Percentiles rank a stretch among this genome's conserved stretches.
These are phyloP conservation scores for Aspergillus steynii DNA, from an alignment of 495 filamentous ascomycete species.

Conservation along the genomic window DNA sequence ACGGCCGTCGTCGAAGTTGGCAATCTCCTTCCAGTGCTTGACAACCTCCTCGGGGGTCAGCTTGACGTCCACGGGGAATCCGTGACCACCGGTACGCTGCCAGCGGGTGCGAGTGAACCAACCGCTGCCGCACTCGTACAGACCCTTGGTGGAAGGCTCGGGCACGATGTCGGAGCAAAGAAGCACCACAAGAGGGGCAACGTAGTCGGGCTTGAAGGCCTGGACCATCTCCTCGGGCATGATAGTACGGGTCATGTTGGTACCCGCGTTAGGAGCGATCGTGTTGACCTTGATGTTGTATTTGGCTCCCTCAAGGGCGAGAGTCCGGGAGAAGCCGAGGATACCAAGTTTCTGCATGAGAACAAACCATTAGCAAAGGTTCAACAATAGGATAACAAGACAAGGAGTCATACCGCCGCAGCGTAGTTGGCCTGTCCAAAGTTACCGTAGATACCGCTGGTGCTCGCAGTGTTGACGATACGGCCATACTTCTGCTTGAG, in stretches of 20 bases:
- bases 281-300: slow-evolving; percentile 99
- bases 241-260: slow-evolving; percentile 91
- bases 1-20: slow-evolving; percentile 85
- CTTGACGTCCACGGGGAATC: slow-evolving; percentile 86
- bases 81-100: slow-evolving; percentile 89
- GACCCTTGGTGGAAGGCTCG: slow-evolving; percentile 76
- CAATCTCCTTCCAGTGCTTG: slow-evolving; percentile 75
- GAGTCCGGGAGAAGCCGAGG: slow-evolving; percentile 87
- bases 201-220: slow-evolving; percentile 99
- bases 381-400: neutral
- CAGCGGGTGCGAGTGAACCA: slow-evolving; percentile 92
- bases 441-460: slow-evolving; percentile 97
- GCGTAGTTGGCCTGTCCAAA: slow-evolving; percentile 99
- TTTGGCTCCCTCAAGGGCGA: slow-evolving; percentile 91
- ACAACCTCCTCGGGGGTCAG: slow-evolving; percentile 85
- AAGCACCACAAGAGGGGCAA: slow-evolving; percentile 87
- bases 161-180: slow-evolving; percentile 89
- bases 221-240: slow-evolving; percentile 98
- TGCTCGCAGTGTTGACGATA: slow-evolving; percentile 93
- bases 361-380: slow-evolving; percentile 14
- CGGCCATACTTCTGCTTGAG: slow-evolving; percentile 99
- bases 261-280: slow-evolving; percentile 96
- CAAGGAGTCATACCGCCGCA: slow-evolving; percentile 65
- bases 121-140: slow-evolving; percentile 96
- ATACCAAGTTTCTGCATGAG: slow-evolving; percentile 74